Conservation (phyloP, 2,329 filamentous ascomycete species). For the Gnomoniopsis sp. region DNA sequence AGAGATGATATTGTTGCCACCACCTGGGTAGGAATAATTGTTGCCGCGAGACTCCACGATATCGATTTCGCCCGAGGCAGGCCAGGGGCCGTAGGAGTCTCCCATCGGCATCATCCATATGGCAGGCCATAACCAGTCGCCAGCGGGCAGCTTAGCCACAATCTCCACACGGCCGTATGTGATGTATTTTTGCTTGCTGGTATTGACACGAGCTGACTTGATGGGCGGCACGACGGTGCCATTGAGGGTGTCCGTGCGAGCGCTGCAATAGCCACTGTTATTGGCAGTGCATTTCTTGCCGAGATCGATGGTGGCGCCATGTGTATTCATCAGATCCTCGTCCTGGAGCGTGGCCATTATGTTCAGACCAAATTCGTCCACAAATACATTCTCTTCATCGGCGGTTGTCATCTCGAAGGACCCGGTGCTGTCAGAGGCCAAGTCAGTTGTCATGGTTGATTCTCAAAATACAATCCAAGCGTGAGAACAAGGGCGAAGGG, state of each 20-base stretch:
- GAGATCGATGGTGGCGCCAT: constrained; percentile 67
- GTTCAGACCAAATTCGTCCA: constrained; percentile 65
- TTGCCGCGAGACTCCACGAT: constrained; percentile 80
- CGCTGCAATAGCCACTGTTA: constrained; percentile 58
- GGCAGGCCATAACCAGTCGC: constrained; percentile 90
- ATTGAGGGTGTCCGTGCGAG: constrained; percentile 45
- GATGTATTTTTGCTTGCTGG: constrained; percentile 65
- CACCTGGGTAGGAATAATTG: constrained; percentile 71
- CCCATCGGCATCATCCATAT: constrained; percentile 84
- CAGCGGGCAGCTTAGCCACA: constrained; percentile 68
- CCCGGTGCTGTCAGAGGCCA: constrained; percentile 58
- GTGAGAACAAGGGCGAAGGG: neutral
- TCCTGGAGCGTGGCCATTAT: constrained; percentile 80
- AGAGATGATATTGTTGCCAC: constrained; percentile 77
- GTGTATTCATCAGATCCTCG: constrained; percentile 55
- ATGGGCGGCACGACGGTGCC: constrained; percentile 70
- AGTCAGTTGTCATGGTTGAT: constrained; percentile 1
- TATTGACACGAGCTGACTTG: constrained; percentile 75
- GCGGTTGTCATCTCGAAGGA: constrained; percentile 76
- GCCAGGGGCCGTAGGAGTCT: constrained; percentile 73
- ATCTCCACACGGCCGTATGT: constrained; percentile 82
- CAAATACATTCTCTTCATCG: constrained; percentile 69
- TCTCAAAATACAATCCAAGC: neutral
- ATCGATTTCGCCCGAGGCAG: constrained; percentile 78
- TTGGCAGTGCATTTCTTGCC: constrained; percentile 67